Evolutionary conservation across 2,329 filamentous ascomycete genomes (phyloP), one percentile per base, ranked within the genome.

Genomic region (Cladophialophora chaetospira): DNA sequence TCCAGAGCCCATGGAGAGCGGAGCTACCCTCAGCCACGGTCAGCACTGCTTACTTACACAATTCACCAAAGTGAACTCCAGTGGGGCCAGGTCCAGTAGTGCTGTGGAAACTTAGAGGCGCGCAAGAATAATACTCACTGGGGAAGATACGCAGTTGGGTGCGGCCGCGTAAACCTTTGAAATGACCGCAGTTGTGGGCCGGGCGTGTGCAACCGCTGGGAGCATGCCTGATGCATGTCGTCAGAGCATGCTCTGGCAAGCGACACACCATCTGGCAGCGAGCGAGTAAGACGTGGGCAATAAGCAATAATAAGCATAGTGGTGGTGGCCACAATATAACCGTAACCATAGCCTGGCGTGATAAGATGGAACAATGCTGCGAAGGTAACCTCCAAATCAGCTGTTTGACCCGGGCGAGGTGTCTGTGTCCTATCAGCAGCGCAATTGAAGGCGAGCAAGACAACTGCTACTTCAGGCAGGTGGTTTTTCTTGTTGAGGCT

Each of bases 1-100:
- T 29, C 33, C 51, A 36, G 49, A 36, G 38, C 33, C 40, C 47
- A 45, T 47, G 43, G 52, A 52, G 48, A 58, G 48, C 59, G 55
- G 48, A 54, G 48, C 49, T 26, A 55, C 33, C 44, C 46, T 55
- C 59, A 61, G 59, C 59, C 59, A 61, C 59, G 44, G 59, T 58
- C 47, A 61, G 55, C 59, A 58, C 23, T 56, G 58, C 55, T 58
- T 55, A 61, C 59, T 61, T 61, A 58, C 59, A 56, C 53, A 53
- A 58, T 47, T 33, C 50, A 36, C 29, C 38, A 53, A 17, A 53
- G 11, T 45, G 48, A 29, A 44, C 38, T 19, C 38, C 48, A 28
- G 55, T 58, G 55, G 59, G 55, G 59, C 54, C 50, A 53, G 19
- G 26, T 33, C n/a, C 21, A 45, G 38, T 53, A 44, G 50, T 53